A percentile compares a stretch with the other conserved stretches of the same genome.
phyloP scores from a whole-genome alignment of 495 filamentous ascomycete species.

The Aspergillus kassunensis region DNA sequence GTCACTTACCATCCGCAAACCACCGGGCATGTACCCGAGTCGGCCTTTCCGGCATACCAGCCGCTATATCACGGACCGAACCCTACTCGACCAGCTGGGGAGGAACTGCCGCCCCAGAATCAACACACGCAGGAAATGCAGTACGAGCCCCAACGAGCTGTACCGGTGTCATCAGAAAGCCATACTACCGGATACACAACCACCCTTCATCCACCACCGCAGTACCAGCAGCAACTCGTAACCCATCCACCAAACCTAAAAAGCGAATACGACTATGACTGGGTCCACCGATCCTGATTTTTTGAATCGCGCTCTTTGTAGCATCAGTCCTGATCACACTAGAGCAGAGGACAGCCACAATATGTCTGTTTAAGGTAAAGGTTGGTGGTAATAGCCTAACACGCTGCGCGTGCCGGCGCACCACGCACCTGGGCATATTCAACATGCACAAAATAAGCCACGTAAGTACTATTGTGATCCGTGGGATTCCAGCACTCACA shows the following conservation, averaged over 20 bases:
- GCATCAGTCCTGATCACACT: too few relatives aligned
- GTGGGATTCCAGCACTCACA: too few relatives aligned
- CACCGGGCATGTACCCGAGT: slow-evolving; percentile 9
- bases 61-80: slow-evolving; percentile 13
- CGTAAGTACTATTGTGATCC: too few relatives aligned
- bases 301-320: too few relatives aligned
- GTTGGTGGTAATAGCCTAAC: neutral
- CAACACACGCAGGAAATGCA: slow-evolving; percentile 8
- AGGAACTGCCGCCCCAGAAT: slow-evolving; percentile 10
- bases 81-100: slow-evolving; percentile 8
- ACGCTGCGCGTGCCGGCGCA: too few relatives aligned
- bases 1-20: slow-evolving; percentile 6
- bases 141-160: slow-evolving; percentile 12
- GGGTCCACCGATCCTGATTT: slow-evolving; percentile 14
- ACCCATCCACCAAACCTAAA: slow-evolving; percentile 2
- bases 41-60: slow-evolving; percentile 12
- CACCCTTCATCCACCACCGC: slow-evolving; percentile 5
- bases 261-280: slow-evolving; percentile 19
- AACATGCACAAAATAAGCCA: too few relatives aligned
- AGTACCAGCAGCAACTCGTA: slow-evolving; percentile 14
- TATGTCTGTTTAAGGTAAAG: neutral
- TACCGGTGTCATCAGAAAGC: slow-evolving; percentile 18
- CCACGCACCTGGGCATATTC: neutral
- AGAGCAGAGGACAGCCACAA: neutral
- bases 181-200: slow-evolving; percentile 13